Evolutionary conservation across 1,139 yeast species (phyloP), one percentile per base, ranked within the genome.

Genomic region (Blastobotrys illinoisensis): DNA sequence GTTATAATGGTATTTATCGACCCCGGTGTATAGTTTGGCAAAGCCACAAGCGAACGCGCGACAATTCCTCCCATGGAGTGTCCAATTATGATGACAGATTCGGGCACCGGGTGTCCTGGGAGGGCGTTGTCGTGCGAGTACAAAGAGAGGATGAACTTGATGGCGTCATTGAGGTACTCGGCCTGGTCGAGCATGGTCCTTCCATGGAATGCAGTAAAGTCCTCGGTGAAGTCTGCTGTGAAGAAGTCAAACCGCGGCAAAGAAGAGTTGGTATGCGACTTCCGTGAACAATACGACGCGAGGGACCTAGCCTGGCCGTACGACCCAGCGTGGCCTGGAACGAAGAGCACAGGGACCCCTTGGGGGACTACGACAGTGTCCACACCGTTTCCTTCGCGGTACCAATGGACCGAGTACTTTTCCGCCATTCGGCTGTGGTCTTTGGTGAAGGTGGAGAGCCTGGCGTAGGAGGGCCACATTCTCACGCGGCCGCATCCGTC

Each of bases 61-160:
- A 91, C 97, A 16, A 91, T 81, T 2, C 98, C 98, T 43, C 98
- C 98, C 98, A 91, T 91, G 0, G 99, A 93, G 72, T 95, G 99
- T 1, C 90, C 97, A 3, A 95, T 67, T 0, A 95, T 67, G 0
- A 91, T 80, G 4, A 95, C 96, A 0, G 96, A 85, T 36, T 73
- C 72, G 0, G 96, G 96, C 40, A 32, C 40, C 11, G 40, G 40
- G 14, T 32, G 16, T 32, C 40, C 40, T 5, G 40, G 40, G 16
- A 32, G 40, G 9, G 57, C 59, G 47, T 45, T 43, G 18, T 56
- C 55, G 46, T 55, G 54, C 1, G 52, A 53, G 65, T 93, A 93
- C 9, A 93, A 72, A 3, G 81, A 79, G 18, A 93, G 72, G 20
- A 93, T 90, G 67, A 84, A 90, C 45, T 73, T 71, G 5, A 93